These are phyloP conservation scores for Quercus gilva DNA, from an alignment of 306 rosid genomes.

Conservation along the genomic window DNA sequence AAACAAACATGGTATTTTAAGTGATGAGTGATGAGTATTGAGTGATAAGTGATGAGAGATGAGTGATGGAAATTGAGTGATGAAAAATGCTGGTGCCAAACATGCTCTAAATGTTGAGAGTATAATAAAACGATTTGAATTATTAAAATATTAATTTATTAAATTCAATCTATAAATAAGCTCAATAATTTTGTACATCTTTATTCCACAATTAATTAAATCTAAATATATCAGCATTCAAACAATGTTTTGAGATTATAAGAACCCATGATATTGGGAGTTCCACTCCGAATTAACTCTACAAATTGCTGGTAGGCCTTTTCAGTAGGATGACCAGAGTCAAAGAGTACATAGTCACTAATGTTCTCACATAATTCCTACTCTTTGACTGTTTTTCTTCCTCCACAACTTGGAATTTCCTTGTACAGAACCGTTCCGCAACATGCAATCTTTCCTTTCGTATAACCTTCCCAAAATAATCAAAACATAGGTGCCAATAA, in stretches of 20 bases:
- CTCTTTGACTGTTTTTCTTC: constrained; percentile 26
- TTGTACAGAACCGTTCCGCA: constrained; percentile 46
- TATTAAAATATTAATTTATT: no score
- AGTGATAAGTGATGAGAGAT: no score
- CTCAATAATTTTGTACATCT: no score
- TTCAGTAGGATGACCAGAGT: constrained; percentile 38
- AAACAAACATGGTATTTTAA: no score
- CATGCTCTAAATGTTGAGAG: no score
- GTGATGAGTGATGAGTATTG: no score
- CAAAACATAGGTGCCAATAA: not conserved
- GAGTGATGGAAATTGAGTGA: no score
- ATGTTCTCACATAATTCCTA: constrained; percentile 31
- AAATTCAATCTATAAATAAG: no score
- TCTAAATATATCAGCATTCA: not conserved
- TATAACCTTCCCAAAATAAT: constrained; percentile 21
- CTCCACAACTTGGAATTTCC: constrained; percentile 47
- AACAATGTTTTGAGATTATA: constrained; percentile 31
- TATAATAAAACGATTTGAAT: no score
- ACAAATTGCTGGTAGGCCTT: constrained; percentile 31
- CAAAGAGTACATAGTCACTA: constrained; percentile 36
- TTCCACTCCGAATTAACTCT: constrained; percentile 34
- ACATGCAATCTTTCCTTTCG: constrained; percentile 39
- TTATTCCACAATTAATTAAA: no score
- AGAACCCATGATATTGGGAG: constrained; percentile 23
- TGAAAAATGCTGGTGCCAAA: no score